Evolutionary conservation across 805 yeast genomes (phyloP).

Genomic region (Ogataea pilisensis): DNA sequence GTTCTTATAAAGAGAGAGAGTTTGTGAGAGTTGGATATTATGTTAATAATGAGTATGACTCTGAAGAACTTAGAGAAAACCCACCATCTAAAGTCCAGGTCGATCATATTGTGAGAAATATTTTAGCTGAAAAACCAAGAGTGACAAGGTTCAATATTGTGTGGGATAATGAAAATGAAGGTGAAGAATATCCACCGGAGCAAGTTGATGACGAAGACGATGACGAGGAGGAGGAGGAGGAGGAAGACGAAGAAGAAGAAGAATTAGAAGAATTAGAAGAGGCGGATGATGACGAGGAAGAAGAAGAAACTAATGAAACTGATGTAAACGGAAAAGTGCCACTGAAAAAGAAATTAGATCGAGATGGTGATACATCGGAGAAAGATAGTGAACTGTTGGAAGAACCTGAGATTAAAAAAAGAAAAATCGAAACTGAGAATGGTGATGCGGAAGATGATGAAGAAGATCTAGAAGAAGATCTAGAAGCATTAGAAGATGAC

Average conservation of each 20-base stretch:
- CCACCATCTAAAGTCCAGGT: slow-evolving; percentile 94
- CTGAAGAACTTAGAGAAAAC: slow-evolving; percentile 86
- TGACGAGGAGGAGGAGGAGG: slow-evolving; percentile 55
- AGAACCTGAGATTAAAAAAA: slow-evolving; percentile 13
- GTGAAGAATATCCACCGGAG: slow-evolving; percentile 72
- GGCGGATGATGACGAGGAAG: slow-evolving; percentile 36
- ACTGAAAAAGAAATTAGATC: neutral
- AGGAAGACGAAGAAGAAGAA: slow-evolving; percentile 55
- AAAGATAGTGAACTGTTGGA: slow-evolving; percentile 6
- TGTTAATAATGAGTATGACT: slow-evolving; percentile 94
- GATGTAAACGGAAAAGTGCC: neutral
- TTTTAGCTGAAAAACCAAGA: slow-evolving; percentile 94
- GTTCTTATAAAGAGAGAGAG: slow-evolving; percentile 90
- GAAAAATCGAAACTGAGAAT: slow-evolving; percentile 7
- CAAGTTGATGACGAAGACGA: slow-evolving; percentile 61
- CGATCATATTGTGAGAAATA: slow-evolving; percentile 89
- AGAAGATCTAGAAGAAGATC: slow-evolving; percentile 39
- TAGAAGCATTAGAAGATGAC: slow-evolving; percentile 37
- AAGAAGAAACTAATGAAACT: slow-evolving; percentile 25
- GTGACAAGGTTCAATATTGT: slow-evolving; percentile 95
- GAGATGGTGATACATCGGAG: slow-evolving; percentile 24
- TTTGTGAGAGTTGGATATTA: slow-evolving; percentile 97
- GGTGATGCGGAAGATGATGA: slow-evolving; percentile 31
- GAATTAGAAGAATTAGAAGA: slow-evolving; percentile 51
- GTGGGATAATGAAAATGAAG: slow-evolving; percentile 73